Base-by-base conservation (phyloP, 768 basidiomycete species). In the Kwoniella bestiolae region DNA sequence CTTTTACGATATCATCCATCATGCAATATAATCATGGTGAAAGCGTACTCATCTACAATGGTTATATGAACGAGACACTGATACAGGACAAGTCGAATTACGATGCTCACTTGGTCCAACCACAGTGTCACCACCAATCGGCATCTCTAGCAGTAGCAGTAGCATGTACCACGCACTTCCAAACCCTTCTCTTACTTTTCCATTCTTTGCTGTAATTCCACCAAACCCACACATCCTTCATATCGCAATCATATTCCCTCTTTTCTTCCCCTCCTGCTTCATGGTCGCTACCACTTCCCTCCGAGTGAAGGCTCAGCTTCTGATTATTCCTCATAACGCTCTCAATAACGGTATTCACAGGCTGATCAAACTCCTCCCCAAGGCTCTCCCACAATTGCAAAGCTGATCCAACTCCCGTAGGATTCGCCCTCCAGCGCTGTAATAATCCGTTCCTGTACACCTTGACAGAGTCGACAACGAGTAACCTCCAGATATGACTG, bases 81-180 rank as follows among this genome's bases (percentile, higher is more conserved):
- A n/a, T n/a, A n/a, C n/a, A n/a, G n/a, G n/a, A n/a, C n/a, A n/a
- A n/a, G n/a, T n/a, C n/a, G n/a, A n/a, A n/a, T n/a, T n/a, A n/a
- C n/a, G n/a, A n/a, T n/a, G n/a, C n/a, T n/a, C n/a, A n/a, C n/a
- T n/a, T n/a, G n/a, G n/a, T n/a, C n/a, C n/a, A n/a, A n/a, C n/a
- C n/a, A n/a, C n/a, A n/a, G n/a, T n/a, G n/a, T n/a, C 23, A 69
- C 65, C 67, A 63, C 70, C 67, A 71, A 51, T 69, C 70, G 16
- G 73, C 65, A 59, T 74, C 70, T 49, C 70, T 62, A 7, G 70
- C 70, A 12, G 68, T 67, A 3, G 70, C 70, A 25, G 65, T 68
- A 32, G 62, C 70, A 34, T 61, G 50, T 4, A 71, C 68, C 6
- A 70, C 70, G 38, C 70, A 69, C 6, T 46, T 34, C 73, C 73